Percentiles rank a stretch among this genome's conserved stretches.
Evolutionary conservation across 371 early-diverging fungal genomes (phyloP).

Genomic region (Mortierella sp.): DNA sequence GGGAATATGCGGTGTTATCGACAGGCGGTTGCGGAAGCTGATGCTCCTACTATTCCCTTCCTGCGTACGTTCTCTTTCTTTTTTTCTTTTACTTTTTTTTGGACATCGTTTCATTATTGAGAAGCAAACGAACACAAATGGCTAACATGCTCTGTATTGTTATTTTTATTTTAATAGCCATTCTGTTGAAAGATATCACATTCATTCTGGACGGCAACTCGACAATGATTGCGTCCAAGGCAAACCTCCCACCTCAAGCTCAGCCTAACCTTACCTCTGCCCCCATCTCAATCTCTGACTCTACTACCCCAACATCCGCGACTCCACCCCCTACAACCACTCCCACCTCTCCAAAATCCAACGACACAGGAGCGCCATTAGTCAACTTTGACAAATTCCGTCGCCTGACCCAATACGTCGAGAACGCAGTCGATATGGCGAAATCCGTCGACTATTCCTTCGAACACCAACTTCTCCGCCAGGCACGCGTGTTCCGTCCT

Average conservation of each 20-base stretch:
- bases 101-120: background rate
- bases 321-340: background rate
- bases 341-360: background rate
- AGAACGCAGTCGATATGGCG: conserved; percentile 51
- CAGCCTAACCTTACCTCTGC: background rate
- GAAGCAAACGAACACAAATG: background rate
- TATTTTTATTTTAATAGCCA: conserved; percentile 38
- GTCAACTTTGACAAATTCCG: conserved; percentile 71
- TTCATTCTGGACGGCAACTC: conserved; percentile 69
- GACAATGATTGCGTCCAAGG: conserved; percentile 45
- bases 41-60: conserved; percentile 63
- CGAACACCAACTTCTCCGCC: conserved; percentile 50
- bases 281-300: background rate
- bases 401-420: conserved; percentile 54
- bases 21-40: conserved; percentile 50
- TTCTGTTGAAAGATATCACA: conserved; percentile 68
- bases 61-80: conserved; percentile 52
- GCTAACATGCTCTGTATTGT: background rate
- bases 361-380: conserved; percentile 17
- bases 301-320: background rate
- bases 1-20: conserved; percentile 66
- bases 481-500: conserved; percentile 51
- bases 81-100: background rate
- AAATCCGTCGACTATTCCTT: conserved; percentile 44
- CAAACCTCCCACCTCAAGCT: background rate